Evolutionary conservation across 768 basidiomycete genomes (phyloP).

Genomic region (Cystofilobasidium ferigula): DNA sequence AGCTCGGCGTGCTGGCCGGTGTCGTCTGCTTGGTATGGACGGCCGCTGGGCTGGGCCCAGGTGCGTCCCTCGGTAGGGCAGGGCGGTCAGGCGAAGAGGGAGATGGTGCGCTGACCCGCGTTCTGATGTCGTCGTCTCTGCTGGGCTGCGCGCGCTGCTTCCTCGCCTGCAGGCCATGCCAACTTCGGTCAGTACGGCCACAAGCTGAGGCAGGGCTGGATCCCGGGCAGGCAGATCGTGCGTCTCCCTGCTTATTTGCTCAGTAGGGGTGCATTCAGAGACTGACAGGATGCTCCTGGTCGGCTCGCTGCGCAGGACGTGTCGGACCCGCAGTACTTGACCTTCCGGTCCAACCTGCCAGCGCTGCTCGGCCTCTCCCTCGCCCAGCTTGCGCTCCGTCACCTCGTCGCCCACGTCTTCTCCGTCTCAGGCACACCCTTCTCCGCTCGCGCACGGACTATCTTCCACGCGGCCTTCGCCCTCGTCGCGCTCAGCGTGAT

Average conservation of each 20-base stretch:
- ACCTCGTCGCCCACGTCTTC: conserved; percentile 31
- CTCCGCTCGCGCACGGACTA: conserved; percentile 37
- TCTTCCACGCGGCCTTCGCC: conserved; percentile 55
- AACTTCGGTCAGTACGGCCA: conserved; percentile 57
- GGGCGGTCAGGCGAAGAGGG: too few species aligned
- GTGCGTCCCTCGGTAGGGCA: too few species aligned
- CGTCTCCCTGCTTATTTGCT: conserved; percentile 44
- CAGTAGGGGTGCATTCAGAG: neutral
- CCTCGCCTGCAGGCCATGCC: conserved; percentile 52
- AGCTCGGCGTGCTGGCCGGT: conserved; percentile 48
- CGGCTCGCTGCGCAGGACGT: conserved; percentile 61
- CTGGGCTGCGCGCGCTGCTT: neutral
- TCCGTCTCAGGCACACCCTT: conserved; percentile 32
- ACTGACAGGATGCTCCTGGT: neutral
- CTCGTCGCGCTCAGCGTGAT: conserved; percentile 55
- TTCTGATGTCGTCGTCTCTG: neutral
- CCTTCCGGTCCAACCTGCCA: conserved; percentile 70
- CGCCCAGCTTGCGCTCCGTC: conserved; percentile 50
- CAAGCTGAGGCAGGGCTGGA: conserved; percentile 43
- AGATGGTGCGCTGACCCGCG: neutral
- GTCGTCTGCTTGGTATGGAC: conserved; percentile 67
- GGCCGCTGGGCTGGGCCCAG: conserved; percentile 57
- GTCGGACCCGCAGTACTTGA: conserved; percentile 80
- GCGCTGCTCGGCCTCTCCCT: conserved; percentile 47
- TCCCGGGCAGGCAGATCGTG: neutral